Evolutionary conservation across 2,329 filamentous ascomycete genomes (phyloP).

Genomic region (Rhynchosporium secalis): DNA sequence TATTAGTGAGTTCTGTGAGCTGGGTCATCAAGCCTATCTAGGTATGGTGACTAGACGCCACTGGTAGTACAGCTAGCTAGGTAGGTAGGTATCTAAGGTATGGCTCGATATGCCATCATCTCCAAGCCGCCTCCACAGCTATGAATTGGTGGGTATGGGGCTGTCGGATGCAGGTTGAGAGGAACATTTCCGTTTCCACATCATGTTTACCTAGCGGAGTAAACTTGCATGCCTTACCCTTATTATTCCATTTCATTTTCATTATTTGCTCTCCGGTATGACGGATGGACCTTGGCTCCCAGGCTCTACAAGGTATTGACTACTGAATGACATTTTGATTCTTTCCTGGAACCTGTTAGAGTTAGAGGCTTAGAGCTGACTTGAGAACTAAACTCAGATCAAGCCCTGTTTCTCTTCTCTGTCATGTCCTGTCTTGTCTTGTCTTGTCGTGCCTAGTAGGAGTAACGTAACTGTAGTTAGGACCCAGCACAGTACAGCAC

Average conservation of each 20-base stretch:
- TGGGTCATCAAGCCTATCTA: constrained; percentile 8
- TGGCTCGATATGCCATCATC: constrained; percentile 4
- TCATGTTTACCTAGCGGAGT: neutral
- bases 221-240: neutral
- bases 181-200: constrained; percentile 4
- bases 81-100: no score
- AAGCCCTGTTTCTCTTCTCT: neutral
- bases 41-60: neutral
- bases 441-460: no score
- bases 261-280: no score
- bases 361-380: neutral
- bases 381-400: neutral
- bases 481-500: neutral
- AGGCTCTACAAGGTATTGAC: neutral
- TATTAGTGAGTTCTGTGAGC: neutral
- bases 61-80: constrained; percentile 1
- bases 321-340: neutral
- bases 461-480: no score
- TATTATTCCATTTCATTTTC: no score
- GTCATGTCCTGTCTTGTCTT: neutral
- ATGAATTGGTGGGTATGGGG: neutral
- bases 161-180: neutral
- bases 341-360: neutral
- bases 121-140: constrained; percentile 9
- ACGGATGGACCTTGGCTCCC: no score